phyloP scores from a whole-genome alignment of 805 yeast genomes.

The Starmera amethionina region DNA sequence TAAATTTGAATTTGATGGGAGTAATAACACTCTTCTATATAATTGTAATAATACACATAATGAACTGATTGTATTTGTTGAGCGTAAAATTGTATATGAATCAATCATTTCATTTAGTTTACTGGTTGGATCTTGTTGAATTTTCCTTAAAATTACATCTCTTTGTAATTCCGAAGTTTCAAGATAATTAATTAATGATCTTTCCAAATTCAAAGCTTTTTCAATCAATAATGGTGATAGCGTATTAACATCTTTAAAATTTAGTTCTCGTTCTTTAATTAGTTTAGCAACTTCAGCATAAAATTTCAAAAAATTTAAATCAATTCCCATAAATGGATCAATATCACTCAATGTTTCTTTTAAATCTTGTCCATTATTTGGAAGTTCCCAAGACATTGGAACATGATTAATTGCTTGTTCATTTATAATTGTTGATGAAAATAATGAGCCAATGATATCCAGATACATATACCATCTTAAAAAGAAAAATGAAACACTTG shows the following conservation, averaged over 20 bases:
- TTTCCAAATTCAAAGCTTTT: slow-evolving; percentile 31
- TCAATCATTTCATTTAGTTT: background rate
- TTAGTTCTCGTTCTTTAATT: slow-evolving; percentile 21
- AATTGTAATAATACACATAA: slow-evolving; percentile 46
- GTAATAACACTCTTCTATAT: slow-evolving; percentile 44
- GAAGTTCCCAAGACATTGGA: slow-evolving; percentile 13
- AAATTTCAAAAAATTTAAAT: slow-evolving; percentile 47
- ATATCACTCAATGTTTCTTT: slow-evolving; percentile 28
- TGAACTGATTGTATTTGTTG: slow-evolving; percentile 43
- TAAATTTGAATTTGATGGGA: slow-evolving; percentile 36
- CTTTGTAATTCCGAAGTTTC: slow-evolving; percentile 16
- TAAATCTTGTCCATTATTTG: slow-evolving; percentile 7
- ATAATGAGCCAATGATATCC: slow-evolving; percentile 53
- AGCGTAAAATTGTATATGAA: slow-evolving; percentile 23
- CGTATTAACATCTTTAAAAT: slow-evolving; percentile 7
- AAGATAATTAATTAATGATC: slow-evolving; percentile 18
- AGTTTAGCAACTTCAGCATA: slow-evolving; percentile 39
- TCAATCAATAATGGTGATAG: slow-evolving; percentile 5
- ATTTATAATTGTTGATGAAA: slow-evolving; percentile 31
- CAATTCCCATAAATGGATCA: slow-evolving; percentile 60
- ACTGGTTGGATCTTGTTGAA: background rate
- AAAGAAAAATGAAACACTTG: slow-evolving; percentile 36
- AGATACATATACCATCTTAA: slow-evolving; percentile 61
- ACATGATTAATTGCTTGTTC: slow-evolving; percentile 21
- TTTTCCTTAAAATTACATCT: slow-evolving; percentile 14